phyloP scores from a whole-genome alignment of 768 basidiomycete genomes.

The Strobilomyces dryophilus region DNA sequence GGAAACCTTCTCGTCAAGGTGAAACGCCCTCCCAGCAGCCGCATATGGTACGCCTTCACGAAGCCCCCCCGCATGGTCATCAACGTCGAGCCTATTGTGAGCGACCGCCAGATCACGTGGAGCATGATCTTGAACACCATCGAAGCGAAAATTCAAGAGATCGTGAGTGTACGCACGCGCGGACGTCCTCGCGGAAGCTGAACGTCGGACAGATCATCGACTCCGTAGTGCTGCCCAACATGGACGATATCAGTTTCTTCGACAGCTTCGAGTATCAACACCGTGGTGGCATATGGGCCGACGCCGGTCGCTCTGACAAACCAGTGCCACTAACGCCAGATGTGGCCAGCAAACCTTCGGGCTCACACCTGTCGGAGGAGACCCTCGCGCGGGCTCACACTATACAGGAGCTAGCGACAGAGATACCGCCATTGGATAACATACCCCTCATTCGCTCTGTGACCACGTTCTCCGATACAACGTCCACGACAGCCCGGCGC shows the following conservation, averaged over 20 bases:
- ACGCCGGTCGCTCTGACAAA: conserved; percentile 52
- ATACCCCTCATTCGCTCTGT: conserved; percentile 20
- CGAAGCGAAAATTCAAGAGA: conserved; percentile 83
- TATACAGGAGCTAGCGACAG: conserved; percentile 25
- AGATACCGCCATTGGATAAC: conserved; percentile 23
- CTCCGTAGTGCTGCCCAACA: conserved; percentile 92
- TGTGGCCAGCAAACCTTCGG: conserved; percentile 10
- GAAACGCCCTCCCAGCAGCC: conserved; percentile 92
- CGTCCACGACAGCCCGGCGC: conserved; percentile 33
- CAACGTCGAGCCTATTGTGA: conserved; percentile 90
- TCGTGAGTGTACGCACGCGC: conserved; percentile 47
- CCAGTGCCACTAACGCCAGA: conserved; percentile 14
- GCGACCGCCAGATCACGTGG: conserved; percentile 92
- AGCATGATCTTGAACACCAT: conserved; percentile 87
- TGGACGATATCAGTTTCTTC: conserved; percentile 98
- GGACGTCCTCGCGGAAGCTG: conserved; percentile 57
- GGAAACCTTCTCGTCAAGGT: conserved; percentile 87
- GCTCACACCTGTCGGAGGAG: conserved; percentile 34
- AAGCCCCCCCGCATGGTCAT: conserved; percentile 83
- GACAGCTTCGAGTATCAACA: conserved; percentile 60
- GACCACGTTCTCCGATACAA: conserved; percentile 21
- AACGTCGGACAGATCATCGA: conserved; percentile 77
- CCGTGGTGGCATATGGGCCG: conserved; percentile 89
- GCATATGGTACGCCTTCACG: conserved; percentile 94
- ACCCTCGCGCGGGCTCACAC: conserved; percentile 24